Evolutionary conservation across 306 rosid species (phyloP), one percentile per base, ranked within the genome.

Genomic region (Acmispon strigosus): DNA sequence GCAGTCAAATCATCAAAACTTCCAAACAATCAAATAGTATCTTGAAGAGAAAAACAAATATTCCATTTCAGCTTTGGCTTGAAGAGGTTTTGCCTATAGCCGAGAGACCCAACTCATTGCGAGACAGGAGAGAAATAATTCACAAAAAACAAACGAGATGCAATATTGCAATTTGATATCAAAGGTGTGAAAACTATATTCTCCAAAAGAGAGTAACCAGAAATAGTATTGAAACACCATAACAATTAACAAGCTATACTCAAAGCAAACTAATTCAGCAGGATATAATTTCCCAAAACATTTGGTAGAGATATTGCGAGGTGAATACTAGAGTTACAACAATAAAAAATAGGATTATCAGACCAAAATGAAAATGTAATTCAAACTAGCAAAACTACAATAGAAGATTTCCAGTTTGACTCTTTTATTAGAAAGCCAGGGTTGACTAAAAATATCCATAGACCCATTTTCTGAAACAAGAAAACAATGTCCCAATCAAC

Each of bases 401-500:
- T 22, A 20, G 64, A 49, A 65, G 39, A 54, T 55, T 63, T 56
- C 66, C 49, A 22, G 29, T 29, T 45, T 34, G 47, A 62, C 17
- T 44, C 51, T 10, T 51, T 3, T 1, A 62, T 14, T 58, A 42
- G 34, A 12, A 36, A 61, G 37, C 27, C 24, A 49, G 14, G n/a
- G 63, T 44, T 18, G 51, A 53, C 66, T 15, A 19, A 11, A 13
- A 54, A 47, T 60, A 70, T 70, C 62, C 42, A 41, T 69, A 54
- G 29, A 42, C 54, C 55, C 65, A 41, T 52, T 59, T 24, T n/a
- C 27, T 45, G 20, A 64, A 66, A 64, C 63, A 36, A 8, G 77
- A 71, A 71, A 78, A 22, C 69, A 62, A 71, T 72, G 63, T 63
- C 78, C 37, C 54, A 48, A 37, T 73, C 47, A 72, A 72, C 41